A percentile compares a stretch with the other conserved stretches of the same genome.
These are phyloP conservation scores for Crithidia acanthocephali DNA, from an alignment of 208 protist genomes.

Conservation along the genomic window DNA sequence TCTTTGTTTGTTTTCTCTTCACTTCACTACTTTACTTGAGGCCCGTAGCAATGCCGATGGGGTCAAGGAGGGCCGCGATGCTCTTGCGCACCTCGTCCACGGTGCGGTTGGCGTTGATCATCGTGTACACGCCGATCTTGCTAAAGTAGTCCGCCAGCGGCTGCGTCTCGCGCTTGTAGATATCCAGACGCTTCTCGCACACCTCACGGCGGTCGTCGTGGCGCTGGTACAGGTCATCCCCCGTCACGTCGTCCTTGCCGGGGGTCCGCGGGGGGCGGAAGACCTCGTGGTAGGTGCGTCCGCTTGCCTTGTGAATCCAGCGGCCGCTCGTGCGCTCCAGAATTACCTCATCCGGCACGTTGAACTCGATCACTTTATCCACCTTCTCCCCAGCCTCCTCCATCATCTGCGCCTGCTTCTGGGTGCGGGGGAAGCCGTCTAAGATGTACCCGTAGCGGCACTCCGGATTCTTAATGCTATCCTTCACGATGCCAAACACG, in stretches of 20 bases:
- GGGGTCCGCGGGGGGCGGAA: slow-evolving; percentile 92
- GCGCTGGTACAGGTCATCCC: slow-evolving; percentile 93
- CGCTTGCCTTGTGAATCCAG: slow-evolving; percentile 93
- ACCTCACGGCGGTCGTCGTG: slow-evolving; percentile 94
- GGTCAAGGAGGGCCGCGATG: slow-evolving; percentile 71
- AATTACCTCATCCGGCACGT: slow-evolving; percentile 93
- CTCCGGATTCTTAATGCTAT: slow-evolving; percentile 81
- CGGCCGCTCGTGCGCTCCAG: slow-evolving; percentile 88
- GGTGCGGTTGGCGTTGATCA: slow-evolving; percentile 76
- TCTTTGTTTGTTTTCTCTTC: neutral
- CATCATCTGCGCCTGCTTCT: slow-evolving; percentile 93
- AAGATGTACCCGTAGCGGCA: slow-evolving; percentile 94
- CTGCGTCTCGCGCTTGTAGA: slow-evolving; percentile 85
- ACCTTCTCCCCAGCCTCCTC: slow-evolving; percentile 80
- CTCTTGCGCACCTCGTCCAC: slow-evolving; percentile 71
- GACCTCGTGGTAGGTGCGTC: slow-evolving; percentile 93
- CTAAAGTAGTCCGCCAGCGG: slow-evolving; percentile 91
- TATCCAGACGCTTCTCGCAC: slow-evolving; percentile 84
- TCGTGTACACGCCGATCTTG: slow-evolving; percentile 59
- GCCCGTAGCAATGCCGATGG: slow-evolving; percentile 63
- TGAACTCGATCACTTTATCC: slow-evolving; percentile 91
- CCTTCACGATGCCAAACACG: slow-evolving; percentile 91
- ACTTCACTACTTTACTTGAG: slow-evolving; percentile 38
- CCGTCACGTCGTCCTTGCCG: slow-evolving; percentile 94
- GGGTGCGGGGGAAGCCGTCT: slow-evolving; percentile 96